Evolutionary conservation across 805 yeast genomes (phyloP).

Genomic region (Jamesozyma rosinii): DNA sequence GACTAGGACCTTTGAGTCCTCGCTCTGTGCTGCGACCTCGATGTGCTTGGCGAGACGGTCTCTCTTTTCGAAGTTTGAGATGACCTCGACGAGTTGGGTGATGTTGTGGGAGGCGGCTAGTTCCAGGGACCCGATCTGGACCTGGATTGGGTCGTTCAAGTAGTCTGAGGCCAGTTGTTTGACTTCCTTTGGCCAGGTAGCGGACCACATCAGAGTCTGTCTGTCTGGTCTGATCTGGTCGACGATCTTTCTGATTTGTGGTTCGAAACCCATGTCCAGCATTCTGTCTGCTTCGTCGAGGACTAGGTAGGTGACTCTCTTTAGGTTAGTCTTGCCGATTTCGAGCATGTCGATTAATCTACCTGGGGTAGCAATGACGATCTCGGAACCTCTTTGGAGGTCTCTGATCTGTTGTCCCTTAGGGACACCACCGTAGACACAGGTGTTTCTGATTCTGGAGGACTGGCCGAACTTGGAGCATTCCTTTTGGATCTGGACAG

Average conservation of each 20-base stretch:
- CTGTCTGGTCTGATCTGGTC: conserved; percentile 98
- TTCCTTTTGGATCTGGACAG: conserved; percentile 93
- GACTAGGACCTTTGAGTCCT: conserved; percentile 69
- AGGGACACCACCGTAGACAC: conserved; percentile 99
- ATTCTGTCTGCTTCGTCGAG: conserved; percentile 99
- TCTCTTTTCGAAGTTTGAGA: conserved; percentile 87
- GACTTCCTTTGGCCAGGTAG: conserved; percentile 99
- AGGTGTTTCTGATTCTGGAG: conserved; percentile 90
- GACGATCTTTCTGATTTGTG: conserved; percentile 96
- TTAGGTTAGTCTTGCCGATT: conserved; percentile 85
- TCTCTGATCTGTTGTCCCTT: conserved; percentile 97
- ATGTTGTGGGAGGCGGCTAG: conserved; percentile 94
- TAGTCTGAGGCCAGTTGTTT: conserved; percentile 88
- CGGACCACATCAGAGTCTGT: conserved; percentile 99
- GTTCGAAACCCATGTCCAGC: conserved; percentile 99
- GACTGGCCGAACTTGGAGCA: conserved; percentile 89
- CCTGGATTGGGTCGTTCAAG: conserved; percentile 88
- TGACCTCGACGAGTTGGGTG: conserved; percentile 85
- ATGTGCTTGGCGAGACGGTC: conserved; percentile 79
- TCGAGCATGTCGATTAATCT: conserved; percentile 97
- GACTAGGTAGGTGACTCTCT: conserved; percentile 93
- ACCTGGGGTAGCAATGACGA: conserved; percentile 97
- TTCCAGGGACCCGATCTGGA: conserved; percentile 91
- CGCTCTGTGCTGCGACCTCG: conserved; percentile 64
- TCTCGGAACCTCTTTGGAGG: conserved; percentile 89